A percentile compares a stretch with the other conserved stretches of the same genome.
Conservation (phyloP, 106 monocot species). For the Platanthera zijinensis region DNA sequence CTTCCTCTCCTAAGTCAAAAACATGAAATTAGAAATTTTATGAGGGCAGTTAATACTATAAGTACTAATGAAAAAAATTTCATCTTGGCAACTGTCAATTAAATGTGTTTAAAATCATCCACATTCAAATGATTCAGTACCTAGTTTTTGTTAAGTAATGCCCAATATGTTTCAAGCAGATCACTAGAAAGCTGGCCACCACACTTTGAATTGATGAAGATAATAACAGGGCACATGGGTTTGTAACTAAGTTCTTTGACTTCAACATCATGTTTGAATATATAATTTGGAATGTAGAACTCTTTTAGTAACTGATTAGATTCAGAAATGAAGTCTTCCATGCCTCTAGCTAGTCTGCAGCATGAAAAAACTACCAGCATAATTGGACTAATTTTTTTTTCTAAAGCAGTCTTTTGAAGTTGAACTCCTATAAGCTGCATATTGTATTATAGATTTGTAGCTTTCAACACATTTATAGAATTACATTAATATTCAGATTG, state of each 20-base stretch:
- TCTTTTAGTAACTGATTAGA: slow-evolving; percentile 23
- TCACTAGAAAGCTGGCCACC: slow-evolving; percentile 81
- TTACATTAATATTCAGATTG: no score
- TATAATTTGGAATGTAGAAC: slow-evolving; percentile 63
- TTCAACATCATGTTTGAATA: slow-evolving; percentile 26
- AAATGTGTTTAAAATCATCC: neutral
- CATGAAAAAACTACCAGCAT: neutral
- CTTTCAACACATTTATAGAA: no score
- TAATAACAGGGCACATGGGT: slow-evolving; percentile 66
- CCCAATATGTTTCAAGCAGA: slow-evolving; percentile 48
- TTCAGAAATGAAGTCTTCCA: slow-evolving; percentile 23
- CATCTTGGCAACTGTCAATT: neutral
- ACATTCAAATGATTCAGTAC: slow-evolving; percentile 18
- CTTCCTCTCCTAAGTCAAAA: slow-evolving; percentile 53
- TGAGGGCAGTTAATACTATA: neutral
- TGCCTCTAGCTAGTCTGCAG: slow-evolving; percentile 7
- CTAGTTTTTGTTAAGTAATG: slow-evolving; percentile 51
- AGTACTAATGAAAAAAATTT: neutral
- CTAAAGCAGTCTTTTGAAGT: no score
- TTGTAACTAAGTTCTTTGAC: slow-evolving; percentile 12
- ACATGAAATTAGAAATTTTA: slow-evolving; percentile 33
- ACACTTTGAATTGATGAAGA: slow-evolving; percentile 68
- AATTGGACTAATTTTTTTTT: neutral
- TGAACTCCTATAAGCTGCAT: no score
- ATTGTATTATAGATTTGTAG: no score